These are phyloP conservation scores for Scheffersomyces insectosa DNA, from an alignment of 1,139 yeast genomes.

Conservation along the genomic window DNA sequence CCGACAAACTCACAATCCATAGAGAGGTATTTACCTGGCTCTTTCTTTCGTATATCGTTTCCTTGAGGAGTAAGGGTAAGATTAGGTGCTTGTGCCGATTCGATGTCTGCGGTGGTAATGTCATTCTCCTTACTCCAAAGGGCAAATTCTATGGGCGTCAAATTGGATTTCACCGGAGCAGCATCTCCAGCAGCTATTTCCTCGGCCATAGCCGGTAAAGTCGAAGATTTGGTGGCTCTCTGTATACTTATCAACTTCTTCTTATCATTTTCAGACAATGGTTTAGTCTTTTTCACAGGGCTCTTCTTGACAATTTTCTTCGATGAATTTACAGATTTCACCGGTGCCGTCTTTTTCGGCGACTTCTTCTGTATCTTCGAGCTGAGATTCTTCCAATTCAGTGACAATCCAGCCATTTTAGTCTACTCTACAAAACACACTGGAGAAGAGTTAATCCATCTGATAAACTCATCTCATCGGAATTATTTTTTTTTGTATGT, in stretches of 20 bases:
- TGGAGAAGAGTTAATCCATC: too few species aligned
- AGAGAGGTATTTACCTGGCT: constrained; percentile 72
- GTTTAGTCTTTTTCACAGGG: neutral
- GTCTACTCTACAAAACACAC: too few species aligned
- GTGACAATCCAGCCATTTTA: constrained; percentile 25
- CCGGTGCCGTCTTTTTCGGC: neutral
- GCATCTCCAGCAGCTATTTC: neutral
- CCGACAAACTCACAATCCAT: constrained; percentile 97
- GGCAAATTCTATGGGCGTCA: constrained; percentile 24
- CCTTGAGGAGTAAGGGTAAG: constrained; percentile 6
- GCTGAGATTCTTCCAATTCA: constrained; percentile 38
- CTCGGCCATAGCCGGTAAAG: too few species aligned
- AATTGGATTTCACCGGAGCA: neutral
- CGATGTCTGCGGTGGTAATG: constrained; percentile 17
- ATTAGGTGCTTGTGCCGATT: constrained; percentile 2
- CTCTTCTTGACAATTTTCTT: neutral
- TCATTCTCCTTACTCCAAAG: constrained; percentile 32
- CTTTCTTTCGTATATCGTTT: constrained; percentile 26
- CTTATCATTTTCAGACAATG: too few species aligned
- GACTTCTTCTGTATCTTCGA: constrained; percentile 16
- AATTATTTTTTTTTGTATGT: too few species aligned
- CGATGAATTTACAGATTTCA: neutral
- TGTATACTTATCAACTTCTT: too few species aligned
- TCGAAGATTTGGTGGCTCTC: too few species aligned
- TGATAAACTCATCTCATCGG: too few species aligned